A percentile compares a stretch with the other conserved stretches of the same genome.
Conservation (phyloP, 169 alveolate genomes). For the Plasmodium vinckei region DNA sequence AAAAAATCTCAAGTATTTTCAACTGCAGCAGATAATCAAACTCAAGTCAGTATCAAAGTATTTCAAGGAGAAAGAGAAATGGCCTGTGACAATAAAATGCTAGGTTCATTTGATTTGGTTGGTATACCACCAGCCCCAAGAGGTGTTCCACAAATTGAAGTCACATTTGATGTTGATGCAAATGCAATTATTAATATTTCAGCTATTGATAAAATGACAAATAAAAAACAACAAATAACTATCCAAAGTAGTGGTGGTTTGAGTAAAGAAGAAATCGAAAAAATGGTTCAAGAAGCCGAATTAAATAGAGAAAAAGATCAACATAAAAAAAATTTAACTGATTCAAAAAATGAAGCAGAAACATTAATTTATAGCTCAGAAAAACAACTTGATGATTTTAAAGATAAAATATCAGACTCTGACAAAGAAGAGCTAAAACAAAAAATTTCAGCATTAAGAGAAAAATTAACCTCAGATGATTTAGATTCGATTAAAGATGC, state of each 20-base stretch:
- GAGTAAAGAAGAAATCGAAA: constrained; percentile 92
- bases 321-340: constrained; percentile 93
- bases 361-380: constrained; percentile 92
- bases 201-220: constrained; percentile 98
- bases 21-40: constrained; percentile 98
- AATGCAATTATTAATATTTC: constrained; percentile 97
- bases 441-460: constrained; percentile 85
- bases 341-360: constrained; percentile 96
- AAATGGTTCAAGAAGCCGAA: constrained; percentile 98
- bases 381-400: constrained; percentile 90
- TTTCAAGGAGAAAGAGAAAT: constrained; percentile 99
- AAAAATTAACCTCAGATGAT: constrained; percentile 88
- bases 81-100: constrained; percentile 97
- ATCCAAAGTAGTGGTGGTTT: constrained; percentile 98
- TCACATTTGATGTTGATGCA: constrained; percentile 98
- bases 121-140: constrained; percentile 99
- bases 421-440: constrained; percentile 89
- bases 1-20: constrained; percentile 97
- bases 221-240: constrained; percentile 95
- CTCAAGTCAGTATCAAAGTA: constrained; percentile 98
- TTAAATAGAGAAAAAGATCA: constrained; percentile 94
- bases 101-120: constrained; percentile 98
- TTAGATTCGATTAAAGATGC: constrained; percentile 88
- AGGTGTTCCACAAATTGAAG: constrained; percentile 96
- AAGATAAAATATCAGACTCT: constrained; percentile 90